Percentiles rank a stretch among this genome's conserved stretches.
phyloP scores from a whole-genome alignment of 1,284 basidiomycete genomes.

The Cryptococcus jaspeensis region DNA sequence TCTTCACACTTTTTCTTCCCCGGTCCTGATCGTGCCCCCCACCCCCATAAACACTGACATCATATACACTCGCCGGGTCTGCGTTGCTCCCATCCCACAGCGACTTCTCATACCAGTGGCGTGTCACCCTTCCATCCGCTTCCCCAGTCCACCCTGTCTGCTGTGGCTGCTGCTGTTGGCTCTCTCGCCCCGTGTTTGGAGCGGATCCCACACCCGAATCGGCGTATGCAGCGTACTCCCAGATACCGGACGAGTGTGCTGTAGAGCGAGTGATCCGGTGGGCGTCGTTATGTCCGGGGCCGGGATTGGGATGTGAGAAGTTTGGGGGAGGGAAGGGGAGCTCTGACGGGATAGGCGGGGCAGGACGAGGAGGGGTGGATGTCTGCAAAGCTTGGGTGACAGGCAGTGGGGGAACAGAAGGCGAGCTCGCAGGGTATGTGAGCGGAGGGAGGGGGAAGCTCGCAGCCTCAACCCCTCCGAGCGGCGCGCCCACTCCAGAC shows the following conservation, averaged over 20 bases:
- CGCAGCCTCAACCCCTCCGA: neutral
- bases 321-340: conserved; percentile 3
- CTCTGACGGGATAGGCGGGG: neutral
- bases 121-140: conserved; percentile 14
- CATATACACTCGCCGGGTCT: conserved; percentile 5
- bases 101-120: conserved; percentile 30
- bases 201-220: neutral
- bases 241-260: conserved; percentile 9
- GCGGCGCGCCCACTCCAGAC: neutral
- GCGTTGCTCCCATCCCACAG: conserved; percentile 20
- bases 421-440: neutral
- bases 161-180: neutral
- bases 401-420: no score
- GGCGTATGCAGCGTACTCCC: conserved; percentile 17
- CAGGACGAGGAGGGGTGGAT: neutral
- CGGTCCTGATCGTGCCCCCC: neutral
- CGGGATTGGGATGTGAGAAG: neutral
- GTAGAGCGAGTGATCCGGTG: conserved; percentile 12
- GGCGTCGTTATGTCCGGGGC: neutral
- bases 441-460: conserved; percentile 4
- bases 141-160: no score
- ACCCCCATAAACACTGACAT: neutral
- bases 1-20: conserved; percentile 15
- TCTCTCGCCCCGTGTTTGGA: neutral
- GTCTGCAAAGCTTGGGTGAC: neutral